Percentiles rank a stretch among this genome's conserved stretches.
Evolutionary conservation across 306 rosid species (phyloP).

Genomic region (Mucuna pruriens): DNA sequence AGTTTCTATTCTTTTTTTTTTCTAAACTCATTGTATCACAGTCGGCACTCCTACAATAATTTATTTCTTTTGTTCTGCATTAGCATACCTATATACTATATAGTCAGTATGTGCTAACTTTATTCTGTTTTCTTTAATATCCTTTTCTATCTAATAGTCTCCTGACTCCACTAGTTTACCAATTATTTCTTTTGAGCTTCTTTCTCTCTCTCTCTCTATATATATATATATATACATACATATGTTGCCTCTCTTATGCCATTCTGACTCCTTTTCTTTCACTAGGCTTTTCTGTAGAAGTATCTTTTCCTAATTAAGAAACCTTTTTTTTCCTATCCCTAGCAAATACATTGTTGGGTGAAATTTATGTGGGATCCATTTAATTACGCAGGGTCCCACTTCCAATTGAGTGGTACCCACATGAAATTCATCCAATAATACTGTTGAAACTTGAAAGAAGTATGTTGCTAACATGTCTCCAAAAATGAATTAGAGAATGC

Average conservation of each 20-base stretch:
- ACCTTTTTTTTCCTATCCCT: neutral
- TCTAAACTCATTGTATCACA: neutral
- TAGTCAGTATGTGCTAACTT: neutral
- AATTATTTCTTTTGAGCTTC: neutral
- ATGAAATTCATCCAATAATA: neutral
- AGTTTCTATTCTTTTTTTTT: neutral
- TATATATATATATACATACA: neutral
- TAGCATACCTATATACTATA: neutral
- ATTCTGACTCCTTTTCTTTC: neutral
- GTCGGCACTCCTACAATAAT: neutral
- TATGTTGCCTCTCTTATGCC: neutral
- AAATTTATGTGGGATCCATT: neutral
- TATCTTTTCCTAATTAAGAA: neutral
- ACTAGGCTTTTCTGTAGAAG: neutral
- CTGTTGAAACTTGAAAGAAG: neutral
- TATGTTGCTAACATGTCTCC: neutral
- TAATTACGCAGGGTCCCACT: neutral
- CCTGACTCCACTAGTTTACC: neutral
- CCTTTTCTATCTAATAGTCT: neutral
- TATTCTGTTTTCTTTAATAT: neutral
- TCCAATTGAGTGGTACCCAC: neutral
- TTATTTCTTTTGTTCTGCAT: conserved; percentile 11
- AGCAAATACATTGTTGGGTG: neutral
- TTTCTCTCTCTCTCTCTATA: neutral
- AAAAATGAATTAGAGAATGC: neutral